Evolutionary conservation across 305 asterid genomes (phyloP), one percentile per base, ranked within the genome.

Genomic region (Lippia alba): DNA sequence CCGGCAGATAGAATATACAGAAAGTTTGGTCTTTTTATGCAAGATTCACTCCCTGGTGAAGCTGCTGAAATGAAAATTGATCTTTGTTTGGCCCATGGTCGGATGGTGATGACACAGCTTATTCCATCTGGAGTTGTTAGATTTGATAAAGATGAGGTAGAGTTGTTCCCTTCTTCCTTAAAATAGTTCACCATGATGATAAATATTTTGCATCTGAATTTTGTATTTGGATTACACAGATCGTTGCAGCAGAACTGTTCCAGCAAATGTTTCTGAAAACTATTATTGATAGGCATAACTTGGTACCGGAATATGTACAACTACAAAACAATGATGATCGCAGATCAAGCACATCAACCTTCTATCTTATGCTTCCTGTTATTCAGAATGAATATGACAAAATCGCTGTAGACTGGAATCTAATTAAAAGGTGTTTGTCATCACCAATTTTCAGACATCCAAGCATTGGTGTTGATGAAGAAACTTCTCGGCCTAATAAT

Each of bases 31-130:
- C 91, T 95, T 66, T 95, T 87, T 72, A 34, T 86, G 76, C 90
- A 87, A 82, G 89, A 85, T 49, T 80, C 96, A 76, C 91, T 95
- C 48, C 97, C 98, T n/a, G 81, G 72, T 73, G 97, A 85, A 79
- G 98, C 97, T 74, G 91, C 80, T 77, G 82, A 80, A 78, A 82
- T 95, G 98, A 77, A 84, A 78, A 87, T 90, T 64, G 90, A 90
- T 76, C 96, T 95, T 77, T 80, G 83, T 77, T 82, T 95, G 85
- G 89, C 87, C 67, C 94, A 81, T 64, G 98, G 99, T 82, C 90
- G 99, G 84, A 86, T 79, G 82, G 96, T 95, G 44, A 69, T 17
- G 80, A 78, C 97, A 18, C 86, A 86, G 85, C 82, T 95, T 76
- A 72, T 86, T 77, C 92, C 96, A 57, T 79, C 76, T 65, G 99